Percentiles rank a stretch among this genome's conserved stretches.
Evolutionary conservation across 2,329 filamentous ascomycete genomes (phyloP).

Genomic region (Diaporthe ampelina): DNA sequence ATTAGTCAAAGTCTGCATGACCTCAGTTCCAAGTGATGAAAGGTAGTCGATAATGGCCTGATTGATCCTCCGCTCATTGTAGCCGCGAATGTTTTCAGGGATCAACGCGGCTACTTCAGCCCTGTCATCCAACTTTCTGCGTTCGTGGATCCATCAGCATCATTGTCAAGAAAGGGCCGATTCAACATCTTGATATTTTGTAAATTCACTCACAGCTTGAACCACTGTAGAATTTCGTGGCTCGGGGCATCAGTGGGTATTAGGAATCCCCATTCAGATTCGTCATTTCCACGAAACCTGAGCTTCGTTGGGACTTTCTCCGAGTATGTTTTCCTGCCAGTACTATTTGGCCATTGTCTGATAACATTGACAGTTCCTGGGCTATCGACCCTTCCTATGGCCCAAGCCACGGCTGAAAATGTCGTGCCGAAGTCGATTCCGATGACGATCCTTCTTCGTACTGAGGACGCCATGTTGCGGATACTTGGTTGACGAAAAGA

Average conservation of each 20-base stretch:
- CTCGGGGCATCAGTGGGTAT: conserved; percentile 58
- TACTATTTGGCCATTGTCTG: conserved; percentile 1
- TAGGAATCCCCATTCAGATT: conserved; percentile 65
- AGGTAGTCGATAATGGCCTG: conserved; percentile 56
- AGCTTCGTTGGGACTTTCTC: conserved; percentile 66
- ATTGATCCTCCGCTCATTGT: background rate
- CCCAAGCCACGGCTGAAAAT: conserved; percentile 65
- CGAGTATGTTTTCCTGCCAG: conserved; percentile 53
- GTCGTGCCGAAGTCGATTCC: conserved; percentile 71
- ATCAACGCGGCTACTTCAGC: background rate
- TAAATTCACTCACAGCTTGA: conserved; percentile 61
- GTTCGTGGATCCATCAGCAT: background rate
- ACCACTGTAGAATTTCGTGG: conserved; percentile 59
- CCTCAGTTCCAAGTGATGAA: conserved; percentile 62
- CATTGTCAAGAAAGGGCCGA: background rate
- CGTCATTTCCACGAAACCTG: conserved; percentile 54
- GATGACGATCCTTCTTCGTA: conserved; percentile 58
- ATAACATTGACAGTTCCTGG: conserved; percentile 16
- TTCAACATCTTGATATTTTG: conserved; percentile 22
- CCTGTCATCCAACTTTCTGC: background rate
- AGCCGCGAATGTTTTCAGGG: background rate
- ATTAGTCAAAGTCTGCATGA: conserved; percentile 43
- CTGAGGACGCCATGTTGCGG: background rate
- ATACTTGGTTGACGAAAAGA: fast-evolving
- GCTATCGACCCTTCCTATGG: background rate